Evolutionary conservation across 2,329 filamentous ascomycete species (phyloP).

Genomic region (Beauveria caledonica): DNA sequence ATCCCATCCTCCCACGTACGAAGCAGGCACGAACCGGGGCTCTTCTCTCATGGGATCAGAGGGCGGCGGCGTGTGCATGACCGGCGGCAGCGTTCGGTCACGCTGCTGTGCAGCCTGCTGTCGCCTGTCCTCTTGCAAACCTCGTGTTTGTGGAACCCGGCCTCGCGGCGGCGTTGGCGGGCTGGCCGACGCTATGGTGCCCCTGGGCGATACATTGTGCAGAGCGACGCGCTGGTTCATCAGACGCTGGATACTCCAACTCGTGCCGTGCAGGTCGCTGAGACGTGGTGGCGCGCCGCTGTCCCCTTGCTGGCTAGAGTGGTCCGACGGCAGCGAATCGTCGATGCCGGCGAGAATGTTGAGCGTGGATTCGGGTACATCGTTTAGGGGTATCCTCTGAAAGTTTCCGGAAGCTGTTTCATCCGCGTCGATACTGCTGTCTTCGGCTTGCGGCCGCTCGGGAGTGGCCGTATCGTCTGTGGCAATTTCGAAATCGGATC

Average conservation of each 20-base stretch:
- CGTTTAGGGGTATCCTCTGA: slow-evolving; percentile 14
- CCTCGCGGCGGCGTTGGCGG: not conserved
- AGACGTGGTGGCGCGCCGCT: not conserved
- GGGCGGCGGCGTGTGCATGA: slow-evolving; percentile 19
- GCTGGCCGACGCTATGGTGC: not conserved
- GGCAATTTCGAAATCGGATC: slow-evolving; percentile 24
- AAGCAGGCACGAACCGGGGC: slow-evolving; percentile 1
- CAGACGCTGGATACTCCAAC: not conserved
- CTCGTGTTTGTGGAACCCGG: slow-evolving; percentile 10
- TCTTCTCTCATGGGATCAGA: slow-evolving; percentile 15
- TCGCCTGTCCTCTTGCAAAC: not conserved
- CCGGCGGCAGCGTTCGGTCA: not conserved
- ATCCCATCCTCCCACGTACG: not conserved
- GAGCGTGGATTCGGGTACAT: slow-evolving; percentile 17
- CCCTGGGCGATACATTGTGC: not conserved
- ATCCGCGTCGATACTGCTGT: not conserved
- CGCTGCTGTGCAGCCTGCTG: not conserved
- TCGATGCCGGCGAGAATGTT: not conserved
- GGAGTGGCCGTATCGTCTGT: slow-evolving; percentile 26
- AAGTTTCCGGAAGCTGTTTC: not conserved
- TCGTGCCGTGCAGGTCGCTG: slow-evolving; percentile 1
- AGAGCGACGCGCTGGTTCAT: not conserved
- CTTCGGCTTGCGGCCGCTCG: not conserved
- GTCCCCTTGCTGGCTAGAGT: not conserved
- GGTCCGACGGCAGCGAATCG: not conserved